Base-by-base conservation (phyloP, 176 grass and related monocot genomes). In the Oryza glaberrima region DNA sequence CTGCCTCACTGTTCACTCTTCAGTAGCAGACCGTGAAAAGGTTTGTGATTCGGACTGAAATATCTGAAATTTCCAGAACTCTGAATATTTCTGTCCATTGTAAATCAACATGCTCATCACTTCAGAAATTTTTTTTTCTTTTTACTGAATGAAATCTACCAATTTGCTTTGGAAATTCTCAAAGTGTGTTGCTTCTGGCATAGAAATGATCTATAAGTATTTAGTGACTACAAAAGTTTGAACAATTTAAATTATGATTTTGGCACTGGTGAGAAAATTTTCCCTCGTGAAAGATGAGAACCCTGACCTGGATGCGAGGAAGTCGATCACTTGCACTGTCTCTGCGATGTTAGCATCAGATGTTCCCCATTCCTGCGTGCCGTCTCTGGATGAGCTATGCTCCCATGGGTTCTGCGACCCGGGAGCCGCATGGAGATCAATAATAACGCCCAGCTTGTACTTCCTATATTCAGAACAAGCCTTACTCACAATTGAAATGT, bases 401-500 rank as follows among this genome's bases (percentile, higher is more conserved):
- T 92, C 93, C 40, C 84, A 70, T 4, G 90, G 85, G 40, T 92
- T 95, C 73, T 95, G 93, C 4, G 85, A 87, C 0, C 88, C 93
- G 0, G 88, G 88, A 17, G 90, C 87, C 3, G 93, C 93, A 71
- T 95, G 93, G 38, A 95, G 15, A 68, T 92, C 90, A 7, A 95
- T 45, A 61, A 95, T 92, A 6, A 92, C 70, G 1, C 76, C 85
- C 9, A 95, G 35, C 22, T 90, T 84, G 51, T 95, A 86, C 19
- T 75, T 86, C 82, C 93, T 95, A 48, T 2, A 12, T 2, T 43
- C 23, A 20, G 7, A 0, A 13, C n/a, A 40, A 56, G 6, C 7
- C 7, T 41, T 20, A 22, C 7, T 61, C 20, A 2, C 20, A 61
- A 2, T 61, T 61, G 3, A 61, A 61, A 61, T n/a, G 56, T 61